These are phyloP conservation scores for Papiliotrema terrestris DNA, from an alignment of 1,284 basidiomycete species.

Conservation along the genomic window DNA sequence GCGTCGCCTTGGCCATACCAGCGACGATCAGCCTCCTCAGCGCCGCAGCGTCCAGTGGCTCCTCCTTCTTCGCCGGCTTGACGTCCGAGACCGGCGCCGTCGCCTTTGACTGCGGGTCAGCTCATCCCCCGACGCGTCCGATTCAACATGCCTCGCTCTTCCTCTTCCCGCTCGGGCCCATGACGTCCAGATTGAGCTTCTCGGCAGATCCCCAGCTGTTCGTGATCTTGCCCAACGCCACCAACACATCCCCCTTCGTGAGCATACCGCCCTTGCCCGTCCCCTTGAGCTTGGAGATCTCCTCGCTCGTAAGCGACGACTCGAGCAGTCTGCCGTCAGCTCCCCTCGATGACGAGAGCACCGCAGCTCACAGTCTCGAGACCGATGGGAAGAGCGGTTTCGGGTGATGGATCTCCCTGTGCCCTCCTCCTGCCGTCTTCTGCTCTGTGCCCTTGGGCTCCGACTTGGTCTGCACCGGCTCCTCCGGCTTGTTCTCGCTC, in stretches of 20 bases:
- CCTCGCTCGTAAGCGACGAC: constrained; percentile 44
- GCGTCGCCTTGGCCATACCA: constrained; percentile 62
- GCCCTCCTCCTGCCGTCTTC: constrained; percentile 16
- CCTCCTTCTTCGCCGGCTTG: constrained; percentile 26
- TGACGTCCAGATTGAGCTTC: constrained; percentile 57
- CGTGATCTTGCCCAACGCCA: constrained; percentile 64
- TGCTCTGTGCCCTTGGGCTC: constrained; percentile 10
- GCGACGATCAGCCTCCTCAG: constrained; percentile 68
- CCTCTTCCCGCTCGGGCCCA: constrained; percentile 39
- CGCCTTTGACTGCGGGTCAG: constrained; percentile 18
- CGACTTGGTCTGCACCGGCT: constrained; percentile 7
- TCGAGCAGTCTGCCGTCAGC: constrained; percentile 37
- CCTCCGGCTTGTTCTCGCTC: constrained; percentile 1
- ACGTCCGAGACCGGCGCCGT: constrained; percentile 7
- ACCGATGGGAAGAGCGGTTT: constrained; percentile 46
- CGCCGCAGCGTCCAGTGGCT: constrained; percentile 64
- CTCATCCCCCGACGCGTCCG: not conserved
- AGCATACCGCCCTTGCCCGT: constrained; percentile 84
- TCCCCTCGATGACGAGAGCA: not conserved
- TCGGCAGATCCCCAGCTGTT: constrained; percentile 69
- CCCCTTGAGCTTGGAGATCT: constrained; percentile 52
- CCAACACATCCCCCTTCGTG: constrained; percentile 83
- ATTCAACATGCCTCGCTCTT: constrained; percentile 30
- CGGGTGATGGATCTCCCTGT: constrained; percentile 37
- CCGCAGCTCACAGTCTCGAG: constrained; percentile 38